phyloP scores from a whole-genome alignment of 495 filamentous ascomycete species.

The Penicillium atrosanguineum region DNA sequence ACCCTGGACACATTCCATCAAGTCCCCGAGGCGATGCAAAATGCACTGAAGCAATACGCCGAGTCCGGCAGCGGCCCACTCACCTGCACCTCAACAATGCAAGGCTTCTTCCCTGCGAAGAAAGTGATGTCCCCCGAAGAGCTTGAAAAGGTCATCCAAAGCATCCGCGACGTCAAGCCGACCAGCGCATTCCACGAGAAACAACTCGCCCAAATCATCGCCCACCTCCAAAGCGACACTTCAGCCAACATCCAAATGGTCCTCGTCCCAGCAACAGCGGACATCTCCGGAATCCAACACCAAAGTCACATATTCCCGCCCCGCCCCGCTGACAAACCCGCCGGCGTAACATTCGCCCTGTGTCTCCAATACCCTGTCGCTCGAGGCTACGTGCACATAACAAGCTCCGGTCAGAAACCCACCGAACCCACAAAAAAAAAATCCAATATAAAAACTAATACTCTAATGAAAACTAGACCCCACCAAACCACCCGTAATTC shows the following conservation, averaged over 20 bases:
- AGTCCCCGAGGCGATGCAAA: constrained; percentile 25
- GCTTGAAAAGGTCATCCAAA: constrained; percentile 17
- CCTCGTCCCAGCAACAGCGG: constrained; percentile 14
- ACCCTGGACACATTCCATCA: constrained; percentile 34
- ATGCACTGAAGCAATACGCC: constrained; percentile 17
- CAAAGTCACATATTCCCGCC: constrained; percentile 15
- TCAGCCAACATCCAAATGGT: constrained; percentile 29
- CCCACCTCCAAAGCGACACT: constrained; percentile 19
- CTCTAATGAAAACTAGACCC: constrained; percentile 11
- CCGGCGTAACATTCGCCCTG: constrained; percentile 16
- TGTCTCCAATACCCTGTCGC: constrained; percentile 42
- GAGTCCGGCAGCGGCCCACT: constrained; percentile 14
- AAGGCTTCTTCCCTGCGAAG: constrained; percentile 27
- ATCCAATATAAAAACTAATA: not conserved
- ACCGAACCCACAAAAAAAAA: not conserved
- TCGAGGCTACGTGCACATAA: constrained; percentile 56
- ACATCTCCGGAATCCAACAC: constrained; percentile 17
- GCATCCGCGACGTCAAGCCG: constrained; percentile 18
- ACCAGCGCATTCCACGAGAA: constrained; percentile 22
- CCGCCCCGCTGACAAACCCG: constrained; percentile 8
- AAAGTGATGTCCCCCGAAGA: constrained; percentile 21
- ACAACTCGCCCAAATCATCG: constrained; percentile 24
- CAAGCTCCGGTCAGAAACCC: constrained; percentile 18
- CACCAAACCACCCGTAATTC: constrained; percentile 15
- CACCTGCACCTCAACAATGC: constrained; percentile 12